Evolutionary conservation across 768 basidiomycete species (phyloP), one percentile per base, ranked within the genome.

Genomic region (Mycena vulgaris): DNA sequence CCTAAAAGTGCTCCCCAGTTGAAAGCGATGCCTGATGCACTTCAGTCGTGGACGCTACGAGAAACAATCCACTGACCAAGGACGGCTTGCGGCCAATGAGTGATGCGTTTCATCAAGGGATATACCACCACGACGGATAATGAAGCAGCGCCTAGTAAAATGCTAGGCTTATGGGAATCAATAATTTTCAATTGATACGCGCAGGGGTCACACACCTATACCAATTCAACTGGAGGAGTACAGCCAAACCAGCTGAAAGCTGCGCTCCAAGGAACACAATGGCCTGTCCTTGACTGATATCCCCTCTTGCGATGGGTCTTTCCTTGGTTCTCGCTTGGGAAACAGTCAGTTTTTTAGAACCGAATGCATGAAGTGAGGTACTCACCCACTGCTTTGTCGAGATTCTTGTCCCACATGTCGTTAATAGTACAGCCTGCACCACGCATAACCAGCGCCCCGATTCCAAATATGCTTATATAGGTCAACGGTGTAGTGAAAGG

Each of bases 381-480:
- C 87, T 73, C 76, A 96, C 97, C 96, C 56, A 99, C 98, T 42
- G 92, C 91, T 77, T 90, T 91, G 85, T 99, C 98, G 51, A 98
- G 89, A 69, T 95, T 90, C 71, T 87, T 88, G 81, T 99, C 98
- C 97, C 98, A 99, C 91, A 99, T 91, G 78, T 99, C 98, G 79
- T 99, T 99, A 75, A 99, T 97, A 3, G 95, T 98, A 81, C 98
- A 99, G 4, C 98, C 98, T 25, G 98, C 98, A 7, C 97, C 95
- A 23, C 98, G 91, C 98, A 99, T 99, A 58, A 99, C 87, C 49
- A 98, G 74, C 0, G 98, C 96, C 1, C 98, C 98, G 13, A 92
- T 78, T 3, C 95, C 97, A 76, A 99, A 99, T 2, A 99, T 83
- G 37, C 89, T 82, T 53, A 95, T 84, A 77, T 96, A 97, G 21